Evolutionary conservation across 148 eudicot species (phyloP), one percentile per base, ranked within the genome.

Genomic region (Suaeda aralocaspica): DNA sequence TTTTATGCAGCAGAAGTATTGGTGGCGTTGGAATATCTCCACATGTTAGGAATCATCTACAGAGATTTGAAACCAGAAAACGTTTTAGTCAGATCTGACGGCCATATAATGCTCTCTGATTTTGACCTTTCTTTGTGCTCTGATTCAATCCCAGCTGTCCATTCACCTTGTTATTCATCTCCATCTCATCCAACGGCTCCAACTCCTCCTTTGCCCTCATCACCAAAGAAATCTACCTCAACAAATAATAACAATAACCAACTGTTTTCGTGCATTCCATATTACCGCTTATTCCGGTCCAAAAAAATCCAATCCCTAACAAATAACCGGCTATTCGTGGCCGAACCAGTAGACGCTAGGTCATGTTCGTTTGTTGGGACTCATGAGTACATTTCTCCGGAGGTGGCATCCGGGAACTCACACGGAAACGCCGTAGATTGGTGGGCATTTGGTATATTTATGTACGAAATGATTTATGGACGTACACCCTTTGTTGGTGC

Each of bases 1-100:
- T 91, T 91, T 70, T 91, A 91, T 61, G 92, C 94, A 21, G 94
- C 97, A 39, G 97, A 92, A 76, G 92, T 92, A 3, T 76, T 92
- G 69, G 91, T 92, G 33, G 97, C 97, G 10, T 29, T 92, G 60
- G 97, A 92, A 74, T 92, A 92, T 81, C 89, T 92, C 5, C 97
- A 92, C 85, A 89, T 92, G 97, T 51, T 92, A 53, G 97, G 97
- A 68, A 86, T 92, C 72, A 83, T 92, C 39, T 92, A 92, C 89
- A 76, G 97, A 71, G 97, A 92, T 77, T 75, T 92, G n/a, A 92
- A 92, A 76, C 97, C 97, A 10, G 97, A 92, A 69, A 92, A 92
- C 74, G 92, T 92, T 34, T 58, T 92, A 55, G 92, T 92, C 53
- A 76, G 96, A 88, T 91, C 97, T 0, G 94, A 91, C 86, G 97